Conservation (phyloP, 1,284 basidiomycete genomes). For the Phellinidium pouzarii region DNA sequence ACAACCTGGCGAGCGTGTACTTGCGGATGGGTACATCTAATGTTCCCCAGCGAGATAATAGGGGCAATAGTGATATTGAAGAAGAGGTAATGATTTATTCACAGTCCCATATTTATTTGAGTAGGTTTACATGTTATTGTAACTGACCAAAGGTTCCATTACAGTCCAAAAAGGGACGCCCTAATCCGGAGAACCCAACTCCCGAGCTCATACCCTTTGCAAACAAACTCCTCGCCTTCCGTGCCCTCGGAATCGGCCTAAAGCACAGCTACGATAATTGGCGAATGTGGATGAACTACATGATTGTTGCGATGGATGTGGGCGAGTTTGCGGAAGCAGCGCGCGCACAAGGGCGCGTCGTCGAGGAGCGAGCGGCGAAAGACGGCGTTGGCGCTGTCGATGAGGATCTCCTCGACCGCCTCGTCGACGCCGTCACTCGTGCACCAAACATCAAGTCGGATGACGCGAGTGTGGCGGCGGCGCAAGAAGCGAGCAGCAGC, state of each 20-base stretch:
- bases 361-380: constrained; percentile 73
- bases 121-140: not conserved
- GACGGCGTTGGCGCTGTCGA: constrained; percentile 64
- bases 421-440: constrained; percentile 79
- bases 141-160: constrained; percentile 6
- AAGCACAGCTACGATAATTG: constrained; percentile 85
- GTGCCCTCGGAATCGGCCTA: constrained; percentile 89
- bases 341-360: constrained; percentile 75
- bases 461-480: constrained; percentile 27
- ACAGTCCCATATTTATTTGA: not conserved
- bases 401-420: constrained; percentile 78
- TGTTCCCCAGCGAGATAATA: constrained; percentile 13
- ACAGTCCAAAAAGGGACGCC: constrained; percentile 19
- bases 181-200: constrained; percentile 11
- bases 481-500: constrained; percentile 24
- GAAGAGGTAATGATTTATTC: constrained; percentile 11
- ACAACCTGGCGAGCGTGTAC: constrained; percentile 94
- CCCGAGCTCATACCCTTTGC: constrained; percentile 41
- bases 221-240: constrained; percentile 86
- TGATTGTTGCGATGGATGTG: constrained; percentile 89
- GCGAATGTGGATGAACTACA: constrained; percentile 99
- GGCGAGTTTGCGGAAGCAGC: constrained; percentile 87
- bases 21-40: constrained; percentile 61
- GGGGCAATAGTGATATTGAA: constrained; percentile 24
- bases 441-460: constrained; percentile 35